These are phyloP conservation scores for Pilatotrama ljubarskyi DNA, from an alignment of 768 basidiomycete species.

Conservation along the genomic window DNA sequence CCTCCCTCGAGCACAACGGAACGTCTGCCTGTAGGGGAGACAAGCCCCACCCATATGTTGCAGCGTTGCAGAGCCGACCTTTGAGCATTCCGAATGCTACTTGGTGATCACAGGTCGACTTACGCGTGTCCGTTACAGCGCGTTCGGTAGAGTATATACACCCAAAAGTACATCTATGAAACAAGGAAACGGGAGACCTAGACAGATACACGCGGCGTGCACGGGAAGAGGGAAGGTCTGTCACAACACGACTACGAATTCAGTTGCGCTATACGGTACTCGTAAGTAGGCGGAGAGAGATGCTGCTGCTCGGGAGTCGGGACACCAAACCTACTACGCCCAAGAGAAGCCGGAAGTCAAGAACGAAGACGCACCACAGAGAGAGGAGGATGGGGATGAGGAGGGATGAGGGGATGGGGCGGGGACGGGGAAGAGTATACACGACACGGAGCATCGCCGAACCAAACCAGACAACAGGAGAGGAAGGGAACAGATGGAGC, in stretches of 20 bases:
- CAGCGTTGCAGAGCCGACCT: too few relatives aligned
- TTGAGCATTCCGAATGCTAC: too few relatives aligned
- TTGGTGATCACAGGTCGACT: too few relatives aligned
- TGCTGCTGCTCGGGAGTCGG: background rate
- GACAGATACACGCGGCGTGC: background rate
- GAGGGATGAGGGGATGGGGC: background rate
- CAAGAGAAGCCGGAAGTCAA: background rate
- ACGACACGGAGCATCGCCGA: conserved; percentile 12
- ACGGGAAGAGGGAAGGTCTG: background rate
- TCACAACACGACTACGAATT: conserved; percentile 10
- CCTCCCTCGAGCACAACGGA: too few relatives aligned
- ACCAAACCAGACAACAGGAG: conserved; percentile 1
- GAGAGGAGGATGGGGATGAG: background rate
- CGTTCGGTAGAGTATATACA: conserved; percentile 21
- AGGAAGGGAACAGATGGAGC: conserved; percentile 9
- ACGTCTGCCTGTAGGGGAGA: too few relatives aligned
- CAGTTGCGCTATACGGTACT: conserved; percentile 10
- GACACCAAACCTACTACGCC: conserved; percentile 7
- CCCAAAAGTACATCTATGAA: conserved; percentile 22
- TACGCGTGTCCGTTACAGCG: background rate
- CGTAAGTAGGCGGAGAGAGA: conserved; percentile 1
- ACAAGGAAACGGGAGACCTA: conserved; percentile 2
- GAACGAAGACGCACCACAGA: background rate
- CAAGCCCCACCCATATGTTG: too few relatives aligned
- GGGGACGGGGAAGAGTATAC: background rate